Evolutionary conservation across 441 rosid genomes (phyloP).

Genomic region (Populus hybrid): DNA sequence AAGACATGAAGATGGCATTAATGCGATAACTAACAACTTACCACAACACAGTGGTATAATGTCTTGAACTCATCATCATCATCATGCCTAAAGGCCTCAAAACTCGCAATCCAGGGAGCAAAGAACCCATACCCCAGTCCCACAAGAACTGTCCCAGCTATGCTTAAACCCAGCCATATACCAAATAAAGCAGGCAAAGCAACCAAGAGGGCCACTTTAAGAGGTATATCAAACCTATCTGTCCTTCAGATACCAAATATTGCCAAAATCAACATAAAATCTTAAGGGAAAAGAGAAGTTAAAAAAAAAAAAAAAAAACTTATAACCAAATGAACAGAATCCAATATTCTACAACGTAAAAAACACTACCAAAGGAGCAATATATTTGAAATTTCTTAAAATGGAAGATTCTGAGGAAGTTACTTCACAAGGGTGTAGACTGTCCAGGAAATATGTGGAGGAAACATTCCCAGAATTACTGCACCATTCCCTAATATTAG

Average conservation of each 20-base stretch:
- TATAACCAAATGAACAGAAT: not conserved
- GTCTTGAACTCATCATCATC: constrained; percentile 40
- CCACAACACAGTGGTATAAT: constrained; percentile 63
- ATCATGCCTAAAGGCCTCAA: constrained; percentile 73
- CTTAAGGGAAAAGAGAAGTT: not conserved
- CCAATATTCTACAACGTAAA: not conserved
- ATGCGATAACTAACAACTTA: constrained; percentile 16
- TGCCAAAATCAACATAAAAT: not conserved
- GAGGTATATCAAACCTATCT: constrained; percentile 49
- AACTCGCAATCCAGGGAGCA: constrained; percentile 79
- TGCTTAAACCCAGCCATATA: constrained; percentile 72
- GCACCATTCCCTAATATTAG: constrained; percentile 64
- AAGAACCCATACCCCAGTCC: constrained; percentile 80
- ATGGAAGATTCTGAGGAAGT: not conserved
- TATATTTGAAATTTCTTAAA: not conserved
- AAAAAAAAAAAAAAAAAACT: too few species aligned
- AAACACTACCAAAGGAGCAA: not conserved
- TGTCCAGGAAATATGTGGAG: constrained; percentile 74
- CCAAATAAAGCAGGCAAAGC: constrained; percentile 63
- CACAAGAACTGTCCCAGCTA: constrained; percentile 55
- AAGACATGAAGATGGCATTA: not conserved
- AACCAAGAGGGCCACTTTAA: constrained; percentile 58
- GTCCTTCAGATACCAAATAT: constrained; percentile 41
- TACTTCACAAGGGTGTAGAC: constrained; percentile 61
- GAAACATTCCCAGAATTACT: constrained; percentile 67